Evolutionary conservation across 176 grass and related monocot genomes (phyloP).

Genomic region (Triticum turgidum): DNA sequence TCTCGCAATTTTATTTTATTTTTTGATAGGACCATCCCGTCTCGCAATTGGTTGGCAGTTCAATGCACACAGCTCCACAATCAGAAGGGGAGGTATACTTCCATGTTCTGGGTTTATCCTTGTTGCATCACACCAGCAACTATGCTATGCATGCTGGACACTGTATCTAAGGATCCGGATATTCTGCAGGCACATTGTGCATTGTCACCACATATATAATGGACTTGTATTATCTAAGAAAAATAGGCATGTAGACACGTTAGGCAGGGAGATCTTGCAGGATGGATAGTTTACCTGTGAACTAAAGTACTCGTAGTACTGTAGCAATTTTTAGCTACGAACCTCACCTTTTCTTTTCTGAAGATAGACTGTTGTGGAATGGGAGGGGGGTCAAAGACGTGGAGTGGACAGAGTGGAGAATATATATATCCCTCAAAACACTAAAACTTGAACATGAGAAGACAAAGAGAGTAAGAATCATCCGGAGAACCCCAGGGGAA

Average conservation of each 20-base stretch:
- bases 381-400: constrained; percentile 5
- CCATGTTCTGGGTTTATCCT: not conserved
- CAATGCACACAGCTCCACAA: constrained; percentile 12
- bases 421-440: not conserved
- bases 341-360: not conserved
- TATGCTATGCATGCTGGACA: not conserved
- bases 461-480: not conserved
- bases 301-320: not conserved
- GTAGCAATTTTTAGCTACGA: not conserved
- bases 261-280: not conserved
- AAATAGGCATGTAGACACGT: not conserved
- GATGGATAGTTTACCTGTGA: not conserved
- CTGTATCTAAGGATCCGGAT: not conserved
- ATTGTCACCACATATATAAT: not conserved
- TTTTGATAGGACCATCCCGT: not conserved
- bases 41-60: not conserved
- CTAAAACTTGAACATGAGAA: not conserved
- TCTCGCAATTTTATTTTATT: not conserved
- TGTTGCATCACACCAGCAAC: not conserved
- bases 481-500: not conserved
- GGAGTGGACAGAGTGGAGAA: not conserved
- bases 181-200: constrained; percentile 1
- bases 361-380: not conserved
- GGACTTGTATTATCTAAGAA: not conserved
- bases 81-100: not conserved